Evolutionary conservation across 2,329 filamentous ascomycete genomes (phyloP).

Genomic region (Erysiphe pulchra): DNA sequence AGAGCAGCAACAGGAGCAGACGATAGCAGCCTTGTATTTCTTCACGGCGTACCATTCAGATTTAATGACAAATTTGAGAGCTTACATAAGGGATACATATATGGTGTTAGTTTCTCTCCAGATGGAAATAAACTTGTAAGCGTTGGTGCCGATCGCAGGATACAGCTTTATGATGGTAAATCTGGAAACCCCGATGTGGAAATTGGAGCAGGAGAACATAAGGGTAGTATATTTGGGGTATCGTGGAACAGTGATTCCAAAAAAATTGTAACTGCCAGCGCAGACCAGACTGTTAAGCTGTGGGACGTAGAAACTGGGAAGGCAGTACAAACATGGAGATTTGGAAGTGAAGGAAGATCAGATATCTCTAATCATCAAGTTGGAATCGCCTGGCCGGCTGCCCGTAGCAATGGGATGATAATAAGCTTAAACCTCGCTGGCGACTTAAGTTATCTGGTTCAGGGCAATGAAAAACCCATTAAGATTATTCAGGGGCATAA

Average conservation of each 20-base stretch:
- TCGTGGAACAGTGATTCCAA: conserved; percentile 77
- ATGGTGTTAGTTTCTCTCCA: conserved; percentile 69
- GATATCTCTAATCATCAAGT: conserved; percentile 74
- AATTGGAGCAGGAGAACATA: conserved; percentile 66
- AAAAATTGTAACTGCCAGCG: conserved; percentile 70
- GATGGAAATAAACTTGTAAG: conserved; percentile 63
- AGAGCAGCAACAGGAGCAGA: conserved; percentile 78
- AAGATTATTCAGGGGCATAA: conserved; percentile 67
- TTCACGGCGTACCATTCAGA: conserved; percentile 86
- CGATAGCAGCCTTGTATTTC: conserved; percentile 72
- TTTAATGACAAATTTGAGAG: conserved; percentile 63
- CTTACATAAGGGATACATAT: conserved; percentile 71
- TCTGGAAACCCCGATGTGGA: conserved; percentile 59
- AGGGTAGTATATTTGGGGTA: conserved; percentile 75
- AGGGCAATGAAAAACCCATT: conserved; percentile 42
- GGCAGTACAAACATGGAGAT: conserved; percentile 55
- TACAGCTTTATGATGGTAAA: conserved; percentile 91
- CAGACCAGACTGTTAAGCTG: conserved; percentile 79
- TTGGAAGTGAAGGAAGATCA: conserved; percentile 47
- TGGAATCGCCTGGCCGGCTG: conserved; percentile 71
- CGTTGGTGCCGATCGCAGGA: conserved; percentile 75
- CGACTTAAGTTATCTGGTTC: conserved; percentile 67
- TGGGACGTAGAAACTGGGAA: conserved; percentile 74
- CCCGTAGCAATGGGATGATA: conserved; percentile 60
- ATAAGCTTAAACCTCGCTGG: conserved; percentile 76